phyloP scores from a whole-genome alignment of 352 stramenopile species.

The Phytophthora pistaciae region DNA sequence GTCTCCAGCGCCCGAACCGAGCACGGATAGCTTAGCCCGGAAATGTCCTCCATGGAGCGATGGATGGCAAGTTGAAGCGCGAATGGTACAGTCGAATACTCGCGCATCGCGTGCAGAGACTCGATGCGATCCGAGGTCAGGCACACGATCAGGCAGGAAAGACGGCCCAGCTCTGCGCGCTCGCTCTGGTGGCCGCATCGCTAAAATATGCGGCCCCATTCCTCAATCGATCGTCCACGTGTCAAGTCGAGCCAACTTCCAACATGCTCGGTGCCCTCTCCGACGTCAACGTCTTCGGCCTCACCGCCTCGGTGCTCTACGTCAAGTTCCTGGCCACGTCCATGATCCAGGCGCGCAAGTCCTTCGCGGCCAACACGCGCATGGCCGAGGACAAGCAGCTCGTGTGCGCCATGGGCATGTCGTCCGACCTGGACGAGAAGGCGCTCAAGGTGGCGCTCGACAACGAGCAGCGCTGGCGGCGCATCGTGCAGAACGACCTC shows the following conservation, averaged over 20 bases:
- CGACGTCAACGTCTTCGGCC: constrained; percentile 43
- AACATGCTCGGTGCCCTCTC: constrained; percentile 31
- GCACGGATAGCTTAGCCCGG: too few species aligned
- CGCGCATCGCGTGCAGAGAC: constrained; percentile 3
- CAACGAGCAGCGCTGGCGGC: constrained; percentile 56
- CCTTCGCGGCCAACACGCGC: constrained; percentile 58
- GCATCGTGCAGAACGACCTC: constrained; percentile 68
- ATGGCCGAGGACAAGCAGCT: constrained; percentile 48
- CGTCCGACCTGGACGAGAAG: constrained; percentile 31
- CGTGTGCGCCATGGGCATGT: constrained; percentile 33
- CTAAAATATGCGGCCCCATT: constrained; percentile 5
- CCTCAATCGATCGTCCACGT: constrained; percentile 17
- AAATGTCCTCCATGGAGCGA: too few species aligned
- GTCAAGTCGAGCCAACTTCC: neutral
- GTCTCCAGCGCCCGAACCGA: too few species aligned
- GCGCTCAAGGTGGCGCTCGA: constrained; percentile 30
- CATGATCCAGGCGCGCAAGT: constrained; percentile 56
- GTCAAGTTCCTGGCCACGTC: constrained; percentile 66
- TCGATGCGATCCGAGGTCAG: neutral
- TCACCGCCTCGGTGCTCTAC: constrained; percentile 51
- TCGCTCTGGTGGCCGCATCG: neutral
- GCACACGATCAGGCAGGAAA: constrained; percentile 4
- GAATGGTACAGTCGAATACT: neutral
- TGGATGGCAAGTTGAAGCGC: neutral
- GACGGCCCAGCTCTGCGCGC: constrained; percentile 7